These are phyloP conservation scores for Naganishia cerealis DNA, from an alignment of 1,284 basidiomycete species.

Conservation along the genomic window DNA sequence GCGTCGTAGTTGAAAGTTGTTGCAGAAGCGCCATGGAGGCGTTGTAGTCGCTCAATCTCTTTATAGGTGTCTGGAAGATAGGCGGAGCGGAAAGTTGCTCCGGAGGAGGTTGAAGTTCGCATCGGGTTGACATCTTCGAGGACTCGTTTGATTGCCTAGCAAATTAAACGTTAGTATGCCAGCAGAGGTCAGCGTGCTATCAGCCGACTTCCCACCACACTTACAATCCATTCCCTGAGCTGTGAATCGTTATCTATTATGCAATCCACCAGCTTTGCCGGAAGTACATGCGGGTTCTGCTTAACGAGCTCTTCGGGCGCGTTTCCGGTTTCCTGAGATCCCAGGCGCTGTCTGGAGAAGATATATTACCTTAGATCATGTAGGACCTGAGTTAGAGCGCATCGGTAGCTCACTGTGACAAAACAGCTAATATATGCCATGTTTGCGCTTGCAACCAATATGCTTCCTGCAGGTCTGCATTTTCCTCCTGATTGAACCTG, in stretches of 20 bases:
- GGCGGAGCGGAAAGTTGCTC: conserved; percentile 23
- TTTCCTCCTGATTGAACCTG: conserved; percentile 9
- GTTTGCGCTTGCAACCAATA: conserved; percentile 32
- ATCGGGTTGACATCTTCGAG: conserved; percentile 27
- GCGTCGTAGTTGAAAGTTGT: conserved; percentile 4
- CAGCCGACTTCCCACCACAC: neutral
- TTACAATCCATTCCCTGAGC: conserved; percentile 29
- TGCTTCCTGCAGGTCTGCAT: conserved; percentile 21
- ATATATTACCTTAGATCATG: neutral
- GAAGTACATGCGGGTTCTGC: conserved; percentile 21
- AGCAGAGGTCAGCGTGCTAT: neutral
- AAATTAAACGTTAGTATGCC: neutral
- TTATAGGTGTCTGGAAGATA: conserved; percentile 29
- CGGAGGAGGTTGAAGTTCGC: conserved; percentile 1
- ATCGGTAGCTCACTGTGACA: conserved; percentile 20
- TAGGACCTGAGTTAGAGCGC: neutral
- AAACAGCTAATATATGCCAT: conserved; percentile 31
- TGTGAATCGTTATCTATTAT: conserved; percentile 28
- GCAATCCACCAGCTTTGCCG: conserved; percentile 15
- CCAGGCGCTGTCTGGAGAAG: conserved; percentile 9
- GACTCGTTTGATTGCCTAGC: conserved; percentile 29
- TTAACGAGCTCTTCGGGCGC: conserved; percentile 19
- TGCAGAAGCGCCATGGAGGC: conserved; percentile 12
- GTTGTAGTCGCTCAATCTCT: conserved; percentile 21
- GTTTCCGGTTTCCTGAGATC: too few species aligned